These are phyloP conservation scores for Straminergon stramineum DNA, from an alignment of 225 moss, liverwort and hornwort species.

Conservation along the genomic window DNA sequence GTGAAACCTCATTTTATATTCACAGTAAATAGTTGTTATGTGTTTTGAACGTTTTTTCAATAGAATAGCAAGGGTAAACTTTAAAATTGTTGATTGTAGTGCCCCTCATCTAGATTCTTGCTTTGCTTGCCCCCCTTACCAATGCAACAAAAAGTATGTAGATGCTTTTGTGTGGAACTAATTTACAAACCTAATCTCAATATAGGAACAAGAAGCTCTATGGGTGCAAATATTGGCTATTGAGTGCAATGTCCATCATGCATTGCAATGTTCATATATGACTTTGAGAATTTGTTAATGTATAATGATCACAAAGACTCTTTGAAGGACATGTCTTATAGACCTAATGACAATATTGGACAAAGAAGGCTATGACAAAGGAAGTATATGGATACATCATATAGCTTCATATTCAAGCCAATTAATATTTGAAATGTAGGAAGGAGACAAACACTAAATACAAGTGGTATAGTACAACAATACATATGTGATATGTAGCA, in stretches of 20 bases:
- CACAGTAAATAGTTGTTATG: not conserved
- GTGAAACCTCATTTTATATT: not conserved
- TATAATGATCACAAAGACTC: not conserved
- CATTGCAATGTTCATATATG: accelerated
- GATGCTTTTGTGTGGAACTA: not conserved
- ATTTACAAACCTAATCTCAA: not conserved
- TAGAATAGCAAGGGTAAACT: not conserved
- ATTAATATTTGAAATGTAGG: not conserved
- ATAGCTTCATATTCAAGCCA: not conserved
- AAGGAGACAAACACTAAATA: accelerated
- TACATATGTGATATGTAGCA: not conserved
- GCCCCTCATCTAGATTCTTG: accelerated
- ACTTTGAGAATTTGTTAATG: not conserved
- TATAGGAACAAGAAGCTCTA: no score
- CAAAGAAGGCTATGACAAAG: not conserved
- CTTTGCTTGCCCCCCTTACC: accelerated
- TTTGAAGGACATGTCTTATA: not conserved
- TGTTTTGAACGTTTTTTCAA: not conserved
- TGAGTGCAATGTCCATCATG: not conserved
- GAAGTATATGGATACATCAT: not conserved
- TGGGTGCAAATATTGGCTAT: not conserved
- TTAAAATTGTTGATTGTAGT: not conserved
- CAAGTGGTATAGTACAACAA: not conserved
- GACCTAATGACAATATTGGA: not conserved
- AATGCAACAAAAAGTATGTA: not conserved